phyloP scores from a whole-genome alignment of 768 basidiomycete species.

The Daedalea quercina region DNA sequence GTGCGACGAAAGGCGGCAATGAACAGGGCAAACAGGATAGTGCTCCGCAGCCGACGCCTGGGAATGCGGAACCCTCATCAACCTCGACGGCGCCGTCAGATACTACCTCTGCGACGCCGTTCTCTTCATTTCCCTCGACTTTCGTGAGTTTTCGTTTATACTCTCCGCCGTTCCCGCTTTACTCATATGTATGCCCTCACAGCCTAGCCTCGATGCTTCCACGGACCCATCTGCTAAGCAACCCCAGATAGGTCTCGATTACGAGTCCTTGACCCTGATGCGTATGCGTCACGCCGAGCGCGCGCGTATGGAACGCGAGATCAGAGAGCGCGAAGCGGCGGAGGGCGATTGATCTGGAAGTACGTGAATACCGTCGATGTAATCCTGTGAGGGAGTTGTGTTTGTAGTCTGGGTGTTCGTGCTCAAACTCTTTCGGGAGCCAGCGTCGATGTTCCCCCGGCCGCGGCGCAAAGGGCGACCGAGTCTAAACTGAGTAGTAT shows the following conservation, averaged over 20 bases:
- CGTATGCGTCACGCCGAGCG: constrained; percentile 78
- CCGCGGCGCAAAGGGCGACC: no score
- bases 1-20: neutral
- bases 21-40: neutral
- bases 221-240: constrained; percentile 17
- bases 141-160: constrained; percentile 35
- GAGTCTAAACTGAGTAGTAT: no score
- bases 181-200: neutral
- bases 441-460: no score
- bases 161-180: neutral
- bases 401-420: no score
- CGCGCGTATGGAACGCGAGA: constrained; percentile 69
- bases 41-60: neutral
- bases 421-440: no score
- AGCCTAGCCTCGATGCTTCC: constrained; percentile 17
- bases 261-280: constrained; percentile 74
- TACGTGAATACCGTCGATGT: no score
- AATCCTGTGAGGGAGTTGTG: no score
- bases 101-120: constrained; percentile 26
- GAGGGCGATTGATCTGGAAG: constrained; percentile 16
- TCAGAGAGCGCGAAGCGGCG: constrained; percentile 57
- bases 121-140: constrained; percentile 58
- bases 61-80: neutral
- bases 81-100: neutral
- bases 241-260: constrained; percentile 41